These are phyloP conservation scores for Arthrobotrys conoides DNA, from an alignment of 2,329 filamentous ascomycete species.

Conservation along the genomic window DNA sequence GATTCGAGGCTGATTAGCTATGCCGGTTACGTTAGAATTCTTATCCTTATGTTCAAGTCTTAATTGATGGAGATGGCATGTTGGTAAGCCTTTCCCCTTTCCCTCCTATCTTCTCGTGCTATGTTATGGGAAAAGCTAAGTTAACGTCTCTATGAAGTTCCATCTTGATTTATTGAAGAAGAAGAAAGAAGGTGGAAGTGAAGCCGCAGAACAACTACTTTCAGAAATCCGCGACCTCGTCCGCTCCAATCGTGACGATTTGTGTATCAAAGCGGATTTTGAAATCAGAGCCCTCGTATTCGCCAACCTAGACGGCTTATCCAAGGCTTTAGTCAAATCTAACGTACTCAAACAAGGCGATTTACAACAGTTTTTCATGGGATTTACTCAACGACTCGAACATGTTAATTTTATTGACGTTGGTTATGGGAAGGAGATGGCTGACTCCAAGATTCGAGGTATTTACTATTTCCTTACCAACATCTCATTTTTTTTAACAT, in stretches of 20 bases:
- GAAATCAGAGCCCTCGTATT: conserved; percentile 72
- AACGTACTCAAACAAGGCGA: conserved; percentile 66
- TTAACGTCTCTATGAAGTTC: conserved; percentile 69
- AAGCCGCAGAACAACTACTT: conserved; percentile 65
- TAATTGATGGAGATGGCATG: conserved; percentile 76
- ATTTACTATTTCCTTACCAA: conserved; percentile 49
- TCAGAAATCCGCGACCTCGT: conserved; percentile 61
- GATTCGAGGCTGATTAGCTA: conserved; percentile 8
- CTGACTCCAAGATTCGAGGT: conserved; percentile 76
- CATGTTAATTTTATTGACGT: conserved; percentile 77
- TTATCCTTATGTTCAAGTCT: conserved; percentile 73
- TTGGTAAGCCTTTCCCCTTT: conserved; percentile 69
- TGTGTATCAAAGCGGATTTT: conserved; percentile 56
- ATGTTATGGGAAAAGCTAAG: too few species aligned
- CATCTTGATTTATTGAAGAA: conserved; percentile 72
- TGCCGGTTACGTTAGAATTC: conserved; percentile 45
- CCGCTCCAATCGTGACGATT: conserved; percentile 47
- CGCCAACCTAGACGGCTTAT: conserved; percentile 70
- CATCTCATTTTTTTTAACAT: neutral
- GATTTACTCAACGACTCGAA: conserved; percentile 75
- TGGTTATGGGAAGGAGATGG: conserved; percentile 73
- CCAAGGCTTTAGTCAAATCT: conserved; percentile 68
- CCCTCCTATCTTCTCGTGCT: neutral
- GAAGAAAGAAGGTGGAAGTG: conserved; percentile 69
- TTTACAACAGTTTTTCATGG: conserved; percentile 72